Percentiles rank a stretch among this genome's conserved stretches.
Conservation (phyloP, 257 asterid species). For the Lithospermum erythrorhizon region DNA sequence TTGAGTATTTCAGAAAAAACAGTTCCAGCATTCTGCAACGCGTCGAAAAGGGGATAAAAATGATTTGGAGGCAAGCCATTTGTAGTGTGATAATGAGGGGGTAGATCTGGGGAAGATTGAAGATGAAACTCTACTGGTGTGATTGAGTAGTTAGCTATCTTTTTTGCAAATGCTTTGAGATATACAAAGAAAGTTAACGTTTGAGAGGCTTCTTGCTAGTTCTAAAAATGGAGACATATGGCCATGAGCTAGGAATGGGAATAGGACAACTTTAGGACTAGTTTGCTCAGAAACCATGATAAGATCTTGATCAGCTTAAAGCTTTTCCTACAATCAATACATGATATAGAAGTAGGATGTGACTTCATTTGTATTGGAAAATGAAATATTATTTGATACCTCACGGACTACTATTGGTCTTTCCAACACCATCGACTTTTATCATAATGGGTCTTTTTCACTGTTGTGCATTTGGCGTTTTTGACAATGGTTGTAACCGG, state of each 20-base stretch:
- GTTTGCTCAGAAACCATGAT: slow-evolving; percentile 11
- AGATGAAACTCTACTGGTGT: slow-evolving; percentile 30
- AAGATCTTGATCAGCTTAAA: slow-evolving; percentile 26
- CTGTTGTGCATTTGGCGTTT: too few species aligned
- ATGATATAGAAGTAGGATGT: too few species aligned
- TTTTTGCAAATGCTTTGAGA: slow-evolving; percentile 25
- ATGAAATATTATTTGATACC: too few species aligned
- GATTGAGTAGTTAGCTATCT: slow-evolving; percentile 13
- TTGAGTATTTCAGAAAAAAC: slow-evolving; percentile 14
- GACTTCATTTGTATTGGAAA: too few species aligned
- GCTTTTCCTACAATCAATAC: too few species aligned
- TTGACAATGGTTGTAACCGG: too few species aligned
- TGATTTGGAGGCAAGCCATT: slow-evolving; percentile 49
- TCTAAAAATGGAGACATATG: slow-evolving; percentile 44
- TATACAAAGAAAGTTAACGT: slow-evolving; percentile 19
- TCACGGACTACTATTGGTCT: too few species aligned
- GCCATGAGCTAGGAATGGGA: slow-evolving; percentile 54
- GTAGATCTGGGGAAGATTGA: slow-evolving; percentile 26
- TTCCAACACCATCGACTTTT: too few species aligned
- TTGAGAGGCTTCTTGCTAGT: slow-evolving; percentile 34
- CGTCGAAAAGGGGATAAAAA: slow-evolving; percentile 22
- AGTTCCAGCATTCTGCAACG: slow-evolving; percentile 25
- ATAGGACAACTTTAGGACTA: slow-evolving; percentile 21
- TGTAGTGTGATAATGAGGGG: slow-evolving; percentile 38
- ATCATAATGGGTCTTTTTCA: too few species aligned